These are phyloP conservation scores for Grifola frondosa DNA, from an alignment of 1,284 basidiomycete genomes.

Conservation along the genomic window DNA sequence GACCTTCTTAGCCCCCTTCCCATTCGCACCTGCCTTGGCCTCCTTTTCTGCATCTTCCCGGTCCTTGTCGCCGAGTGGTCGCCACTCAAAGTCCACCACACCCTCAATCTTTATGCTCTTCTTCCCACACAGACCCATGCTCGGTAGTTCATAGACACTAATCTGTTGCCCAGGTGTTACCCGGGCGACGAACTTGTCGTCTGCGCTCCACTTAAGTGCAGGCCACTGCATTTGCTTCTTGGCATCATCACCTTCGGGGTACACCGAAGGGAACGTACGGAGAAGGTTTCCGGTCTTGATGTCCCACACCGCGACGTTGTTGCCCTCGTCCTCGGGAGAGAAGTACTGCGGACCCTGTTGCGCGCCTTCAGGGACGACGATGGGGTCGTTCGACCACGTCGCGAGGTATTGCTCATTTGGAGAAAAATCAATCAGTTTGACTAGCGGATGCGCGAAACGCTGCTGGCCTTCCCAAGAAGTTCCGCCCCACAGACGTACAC, in stretches of 20 bases:
- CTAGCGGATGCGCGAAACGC: constrained; percentile 94
- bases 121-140: constrained; percentile 94
- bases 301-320: constrained; percentile 98
- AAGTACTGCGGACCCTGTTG: constrained; percentile 84
- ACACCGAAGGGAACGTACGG: constrained; percentile 85
- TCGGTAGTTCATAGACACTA: constrained; percentile 93
- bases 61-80: constrained; percentile 90
- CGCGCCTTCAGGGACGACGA: constrained; percentile 83
- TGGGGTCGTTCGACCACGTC: constrained; percentile 97
- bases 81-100: constrained; percentile 99
- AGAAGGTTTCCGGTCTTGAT: constrained; percentile 91
- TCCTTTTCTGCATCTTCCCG: constrained; percentile 71
- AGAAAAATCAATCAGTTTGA: constrained; percentile 97
- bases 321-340: constrained; percentile 94
- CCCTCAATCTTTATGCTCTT: constrained; percentile 99
- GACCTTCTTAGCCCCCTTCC: constrained; percentile 58
- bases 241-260: constrained; percentile 54
- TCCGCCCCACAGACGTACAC: constrained; percentile 96
- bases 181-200: constrained; percentile 93
- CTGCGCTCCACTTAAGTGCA: constrained; percentile 95
- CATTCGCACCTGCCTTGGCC: constrained; percentile 33
- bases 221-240: constrained; percentile 94
- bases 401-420: constrained; percentile 97
- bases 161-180: constrained; percentile 90
- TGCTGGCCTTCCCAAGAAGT: constrained; percentile 83